phyloP scores from a whole-genome alignment of 2,329 filamentous ascomycete genomes.

The Phoma sp. region DNA sequence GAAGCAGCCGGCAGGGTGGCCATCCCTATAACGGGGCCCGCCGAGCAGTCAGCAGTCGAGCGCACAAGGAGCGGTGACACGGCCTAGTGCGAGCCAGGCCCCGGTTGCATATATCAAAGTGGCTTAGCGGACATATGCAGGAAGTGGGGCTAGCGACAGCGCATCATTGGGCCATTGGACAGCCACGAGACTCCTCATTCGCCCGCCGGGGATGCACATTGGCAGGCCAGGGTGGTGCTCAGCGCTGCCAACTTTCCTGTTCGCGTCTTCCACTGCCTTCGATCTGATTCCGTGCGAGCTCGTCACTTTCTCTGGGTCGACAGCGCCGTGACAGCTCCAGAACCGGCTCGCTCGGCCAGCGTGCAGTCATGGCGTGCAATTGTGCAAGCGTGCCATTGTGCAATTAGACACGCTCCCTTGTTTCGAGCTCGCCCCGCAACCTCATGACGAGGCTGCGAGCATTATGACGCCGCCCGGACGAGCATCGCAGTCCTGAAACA shows the following conservation, averaged over 20 bases:
- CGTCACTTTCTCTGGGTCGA: not conserved
- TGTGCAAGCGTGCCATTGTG: not conserved
- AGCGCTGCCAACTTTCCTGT: constrained; percentile 22
- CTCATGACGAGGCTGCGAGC: constrained; percentile 23
- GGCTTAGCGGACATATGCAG: constrained; percentile 11
- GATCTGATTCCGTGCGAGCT: constrained; percentile 11
- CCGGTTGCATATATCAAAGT: not conserved
- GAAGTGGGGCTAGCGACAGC: constrained; percentile 3
- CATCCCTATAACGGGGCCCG: constrained; percentile 6
- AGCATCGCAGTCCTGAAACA: constrained; percentile 25
- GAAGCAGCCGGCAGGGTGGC: constrained; percentile 19
- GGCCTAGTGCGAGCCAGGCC: not conserved
- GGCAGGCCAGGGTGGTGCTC: too few relatives aligned
- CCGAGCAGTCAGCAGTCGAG: not conserved
- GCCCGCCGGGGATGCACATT: not conserved
- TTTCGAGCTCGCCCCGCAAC: constrained; percentile 14
- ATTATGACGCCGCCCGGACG: constrained; percentile 22
- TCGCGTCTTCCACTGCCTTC: constrained; percentile 19
- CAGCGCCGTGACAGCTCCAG: not conserved
- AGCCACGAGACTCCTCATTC: not conserved
- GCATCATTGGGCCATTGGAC: constrained; percentile 9
- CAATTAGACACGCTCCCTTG: constrained; percentile 5
- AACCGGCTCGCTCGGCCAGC: constrained; percentile 10
- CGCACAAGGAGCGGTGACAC: constrained; percentile 22
- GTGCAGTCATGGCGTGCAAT: not conserved